A percentile compares a stretch with the other conserved stretches of the same genome.
phyloP scores from a whole-genome alignment of 371 early-diverging fungal genomes.

The Mortierella sp. region DNA sequence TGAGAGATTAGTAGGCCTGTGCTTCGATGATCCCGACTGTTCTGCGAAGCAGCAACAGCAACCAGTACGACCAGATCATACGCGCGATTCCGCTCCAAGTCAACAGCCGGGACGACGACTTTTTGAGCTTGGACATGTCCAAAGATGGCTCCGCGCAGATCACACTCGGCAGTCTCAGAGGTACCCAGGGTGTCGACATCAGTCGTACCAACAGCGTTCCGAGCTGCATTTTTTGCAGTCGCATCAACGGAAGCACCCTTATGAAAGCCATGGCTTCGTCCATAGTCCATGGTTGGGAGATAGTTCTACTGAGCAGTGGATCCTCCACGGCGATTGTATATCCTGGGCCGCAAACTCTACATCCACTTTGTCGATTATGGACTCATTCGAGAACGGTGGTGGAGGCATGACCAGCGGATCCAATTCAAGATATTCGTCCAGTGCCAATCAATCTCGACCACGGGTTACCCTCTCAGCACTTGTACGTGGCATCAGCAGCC shows the following conservation, averaged over 20 bases:
- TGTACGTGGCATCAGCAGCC: slow-evolving; percentile 13
- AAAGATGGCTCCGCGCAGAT: neutral
- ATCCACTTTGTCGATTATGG: neutral
- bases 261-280: neutral
- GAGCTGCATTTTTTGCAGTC: neutral
- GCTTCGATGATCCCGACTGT: slow-evolving; percentile 20
- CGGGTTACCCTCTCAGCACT: slow-evolving; percentile 3
- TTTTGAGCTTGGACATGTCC: slow-evolving; percentile 8
- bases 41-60: slow-evolving; percentile 9
- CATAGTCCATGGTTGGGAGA: slow-evolving; percentile 33
- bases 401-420: neutral
- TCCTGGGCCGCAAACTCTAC: slow-evolving; percentile 17
- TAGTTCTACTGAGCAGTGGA: slow-evolving; percentile 29
- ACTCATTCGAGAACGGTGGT: neutral
- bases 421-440: neutral
- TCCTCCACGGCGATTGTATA: slow-evolving; percentile 19
- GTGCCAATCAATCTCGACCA: neutral
- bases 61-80: neutral
- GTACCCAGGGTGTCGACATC: neutral
- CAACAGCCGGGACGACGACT: slow-evolving; percentile 7
- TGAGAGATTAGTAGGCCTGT: slow-evolving; percentile 12
- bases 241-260: neutral
- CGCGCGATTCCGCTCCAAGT: neutral
- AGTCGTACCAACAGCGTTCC: neutral
- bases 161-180: neutral